Percentiles rank a stretch among this genome's conserved stretches.
These are phyloP conservation scores for Cyamopsis tetragonoloba DNA, from an alignment of 306 rosid species.

Conservation along the genomic window DNA sequence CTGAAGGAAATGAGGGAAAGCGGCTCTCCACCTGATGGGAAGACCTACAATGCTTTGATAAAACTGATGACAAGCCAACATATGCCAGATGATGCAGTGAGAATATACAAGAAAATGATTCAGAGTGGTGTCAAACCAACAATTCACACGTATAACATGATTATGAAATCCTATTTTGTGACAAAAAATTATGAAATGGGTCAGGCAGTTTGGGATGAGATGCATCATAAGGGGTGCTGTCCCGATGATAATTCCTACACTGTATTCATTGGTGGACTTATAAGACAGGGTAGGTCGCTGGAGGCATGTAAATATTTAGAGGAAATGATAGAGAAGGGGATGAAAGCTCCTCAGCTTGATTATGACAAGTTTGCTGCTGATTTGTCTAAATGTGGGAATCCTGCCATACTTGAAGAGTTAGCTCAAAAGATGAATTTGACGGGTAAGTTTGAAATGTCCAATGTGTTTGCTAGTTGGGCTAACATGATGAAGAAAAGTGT, in stretches of 20 bases:
- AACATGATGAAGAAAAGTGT: slow-evolving; percentile 66
- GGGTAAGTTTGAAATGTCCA: slow-evolving; percentile 76
- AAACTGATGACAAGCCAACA: slow-evolving; percentile 66
- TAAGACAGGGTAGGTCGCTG: slow-evolving; percentile 59
- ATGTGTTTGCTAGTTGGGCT: slow-evolving; percentile 67
- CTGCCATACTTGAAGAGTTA: slow-evolving; percentile 66
- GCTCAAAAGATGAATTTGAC: slow-evolving; percentile 70
- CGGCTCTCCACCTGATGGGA: slow-evolving; percentile 68
- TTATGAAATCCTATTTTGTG: slow-evolving; percentile 78
- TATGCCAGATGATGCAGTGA: slow-evolving; percentile 74
- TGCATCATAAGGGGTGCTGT: slow-evolving; percentile 68
- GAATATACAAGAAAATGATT: slow-evolving; percentile 76
- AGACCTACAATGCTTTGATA: slow-evolving; percentile 72
- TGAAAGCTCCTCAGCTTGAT: slow-evolving; percentile 89
- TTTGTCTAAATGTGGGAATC: slow-evolving; percentile 72
- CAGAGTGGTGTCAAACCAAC: slow-evolving; percentile 56
- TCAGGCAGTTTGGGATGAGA: slow-evolving; percentile 60
- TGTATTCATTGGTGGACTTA: slow-evolving; percentile 73
- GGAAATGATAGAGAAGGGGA: slow-evolving; percentile 84
- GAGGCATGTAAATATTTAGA: slow-evolving; percentile 78
- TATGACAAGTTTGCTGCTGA: slow-evolving; percentile 79
- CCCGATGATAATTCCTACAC: slow-evolving; percentile 81
- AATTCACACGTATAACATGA: slow-evolving; percentile 84
- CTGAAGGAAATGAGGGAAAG: slow-evolving; percentile 63
- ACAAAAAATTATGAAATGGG: slow-evolving; percentile 70